A percentile compares a stretch with the other conserved stretches of the same genome.
These are phyloP conservation scores for Choanephora cucurbitarum DNA, from an alignment of 371 early-diverging fungal species.

Conservation along the genomic window DNA sequence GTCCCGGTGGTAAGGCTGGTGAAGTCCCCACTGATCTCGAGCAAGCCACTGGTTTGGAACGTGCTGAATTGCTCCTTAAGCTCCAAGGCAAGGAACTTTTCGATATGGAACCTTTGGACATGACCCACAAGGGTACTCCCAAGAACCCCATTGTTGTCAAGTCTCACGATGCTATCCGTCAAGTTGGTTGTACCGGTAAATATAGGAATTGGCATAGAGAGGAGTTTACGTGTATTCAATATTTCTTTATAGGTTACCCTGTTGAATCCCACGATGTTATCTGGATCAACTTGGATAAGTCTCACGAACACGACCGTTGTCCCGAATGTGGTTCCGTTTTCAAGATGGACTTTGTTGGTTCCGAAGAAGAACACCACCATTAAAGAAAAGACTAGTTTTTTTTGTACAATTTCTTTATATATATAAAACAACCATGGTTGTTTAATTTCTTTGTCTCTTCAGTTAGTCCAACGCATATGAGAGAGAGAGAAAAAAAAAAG, in stretches of 20 bases:
- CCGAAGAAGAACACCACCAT: conserved; percentile 52
- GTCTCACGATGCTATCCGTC: conserved; percentile 81
- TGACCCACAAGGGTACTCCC: conserved; percentile 81
- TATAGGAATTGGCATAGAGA: too few species aligned
- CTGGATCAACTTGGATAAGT: conserved; percentile 79
- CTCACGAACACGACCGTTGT: conserved; percentile 89
- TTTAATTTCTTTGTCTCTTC: too few species aligned
- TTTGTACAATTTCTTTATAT: background rate
- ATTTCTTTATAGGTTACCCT: conserved; percentile 67
- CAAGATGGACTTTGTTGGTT: conserved; percentile 62
- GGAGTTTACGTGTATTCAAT: background rate
- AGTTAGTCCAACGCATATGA: too few species aligned
- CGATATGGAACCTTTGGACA: conserved; percentile 81
- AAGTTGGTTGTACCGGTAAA: conserved; percentile 93
- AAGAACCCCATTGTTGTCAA: conserved; percentile 85
- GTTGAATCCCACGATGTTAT: conserved; percentile 86
- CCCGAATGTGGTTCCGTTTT: conserved; percentile 93
- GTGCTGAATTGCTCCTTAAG: conserved; percentile 84
- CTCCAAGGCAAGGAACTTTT: conserved; percentile 88
- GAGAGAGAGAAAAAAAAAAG: too few species aligned
- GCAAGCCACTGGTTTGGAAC: conserved; percentile 91
- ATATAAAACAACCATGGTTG: too few species aligned
- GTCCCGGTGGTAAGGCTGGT: conserved; percentile 68
- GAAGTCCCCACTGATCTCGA: conserved; percentile 85
- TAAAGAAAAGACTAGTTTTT: conserved; percentile 19